These are phyloP conservation scores for Solanum sejunctum DNA, from an alignment of 257 asterid species.

Conservation along the genomic window DNA sequence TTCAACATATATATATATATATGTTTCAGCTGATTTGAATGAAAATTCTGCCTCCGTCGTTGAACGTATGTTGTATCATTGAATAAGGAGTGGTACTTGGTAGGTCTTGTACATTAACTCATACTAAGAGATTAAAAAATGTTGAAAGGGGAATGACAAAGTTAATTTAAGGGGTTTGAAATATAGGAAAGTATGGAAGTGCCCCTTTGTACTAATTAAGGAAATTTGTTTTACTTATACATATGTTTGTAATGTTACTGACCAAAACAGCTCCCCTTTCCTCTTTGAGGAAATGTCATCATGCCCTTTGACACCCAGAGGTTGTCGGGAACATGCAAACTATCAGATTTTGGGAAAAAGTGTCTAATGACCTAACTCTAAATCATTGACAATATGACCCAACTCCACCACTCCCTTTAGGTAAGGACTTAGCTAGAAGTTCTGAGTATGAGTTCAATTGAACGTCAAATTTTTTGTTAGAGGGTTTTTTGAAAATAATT, in stretches of 20 bases:
- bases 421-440: background rate
- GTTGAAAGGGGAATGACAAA: background rate
- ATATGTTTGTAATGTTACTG: slow-evolving; percentile 1
- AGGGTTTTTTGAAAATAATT: fast-evolving
- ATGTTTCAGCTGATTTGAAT: background rate
- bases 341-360: slow-evolving; percentile 47
- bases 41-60: background rate
- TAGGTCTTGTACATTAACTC: background rate
- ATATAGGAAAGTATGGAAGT: background rate
- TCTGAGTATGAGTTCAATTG: too few species aligned
- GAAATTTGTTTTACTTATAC: background rate
- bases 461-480: too few species aligned
- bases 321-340: slow-evolving; percentile 95
- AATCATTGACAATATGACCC: slow-evolving; percentile 11
- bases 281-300: slow-evolving; percentile 42
- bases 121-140: background rate
- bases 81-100: background rate
- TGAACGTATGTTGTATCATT: background rate
- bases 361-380: slow-evolving; percentile 26
- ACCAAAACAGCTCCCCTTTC: slow-evolving; percentile 13
- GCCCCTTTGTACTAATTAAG: background rate
- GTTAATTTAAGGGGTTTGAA: background rate
- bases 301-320: slow-evolving; percentile 53
- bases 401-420: background rate
- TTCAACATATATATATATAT: background rate